These are phyloP conservation scores for Phoma sp. DNA, from an alignment of 2,329 filamentous ascomycete species.

Conservation along the genomic window DNA sequence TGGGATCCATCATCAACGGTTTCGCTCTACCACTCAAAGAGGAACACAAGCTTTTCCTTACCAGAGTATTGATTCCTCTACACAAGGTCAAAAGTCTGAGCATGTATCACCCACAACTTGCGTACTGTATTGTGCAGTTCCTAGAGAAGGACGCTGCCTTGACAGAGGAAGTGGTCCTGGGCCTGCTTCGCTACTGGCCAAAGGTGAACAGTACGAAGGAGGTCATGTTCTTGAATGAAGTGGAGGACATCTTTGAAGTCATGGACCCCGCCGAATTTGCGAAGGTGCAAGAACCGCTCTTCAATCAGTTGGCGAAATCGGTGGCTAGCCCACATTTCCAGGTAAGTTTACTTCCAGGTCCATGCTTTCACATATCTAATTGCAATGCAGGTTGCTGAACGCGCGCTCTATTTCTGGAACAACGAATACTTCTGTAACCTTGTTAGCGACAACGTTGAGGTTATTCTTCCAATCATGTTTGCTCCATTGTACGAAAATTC, in stretches of 20 bases:
- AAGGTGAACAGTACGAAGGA: constrained; percentile 99
- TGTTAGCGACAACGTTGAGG: constrained; percentile 98
- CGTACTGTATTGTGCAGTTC: constrained; percentile 99
- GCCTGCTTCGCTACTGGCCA: constrained; percentile 94
- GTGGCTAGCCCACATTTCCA: constrained; percentile 99
- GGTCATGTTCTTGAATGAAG: constrained; percentile 99
- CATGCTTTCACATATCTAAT: background rate
- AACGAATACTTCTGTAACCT: constrained; percentile 99
- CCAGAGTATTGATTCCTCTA: constrained; percentile 86
- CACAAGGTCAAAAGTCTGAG: constrained; percentile 99
- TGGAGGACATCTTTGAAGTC: constrained; percentile 99
- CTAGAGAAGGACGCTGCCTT: constrained; percentile 95
- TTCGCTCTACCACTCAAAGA: constrained; percentile 97
- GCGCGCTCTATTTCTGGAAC: constrained; percentile 99
- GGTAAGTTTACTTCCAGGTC: constrained; percentile 48
- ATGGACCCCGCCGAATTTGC: constrained; percentile 99
- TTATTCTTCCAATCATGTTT: constrained; percentile 99
- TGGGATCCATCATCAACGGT: constrained; percentile 98
- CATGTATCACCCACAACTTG: constrained; percentile 99
- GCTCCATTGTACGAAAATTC: constrained; percentile 98
- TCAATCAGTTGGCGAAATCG: constrained; percentile 96
- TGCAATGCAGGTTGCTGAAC: constrained; percentile 75
- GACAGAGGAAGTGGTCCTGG: constrained; percentile 96
- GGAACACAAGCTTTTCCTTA: constrained; percentile 98
- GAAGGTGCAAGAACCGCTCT: constrained; percentile 96